Percentiles rank a stretch among this genome's conserved stretches.
These are phyloP conservation scores for Fusarium sp. DNA, from an alignment of 2,329 filamentous ascomycete genomes.

Conservation along the genomic window DNA sequence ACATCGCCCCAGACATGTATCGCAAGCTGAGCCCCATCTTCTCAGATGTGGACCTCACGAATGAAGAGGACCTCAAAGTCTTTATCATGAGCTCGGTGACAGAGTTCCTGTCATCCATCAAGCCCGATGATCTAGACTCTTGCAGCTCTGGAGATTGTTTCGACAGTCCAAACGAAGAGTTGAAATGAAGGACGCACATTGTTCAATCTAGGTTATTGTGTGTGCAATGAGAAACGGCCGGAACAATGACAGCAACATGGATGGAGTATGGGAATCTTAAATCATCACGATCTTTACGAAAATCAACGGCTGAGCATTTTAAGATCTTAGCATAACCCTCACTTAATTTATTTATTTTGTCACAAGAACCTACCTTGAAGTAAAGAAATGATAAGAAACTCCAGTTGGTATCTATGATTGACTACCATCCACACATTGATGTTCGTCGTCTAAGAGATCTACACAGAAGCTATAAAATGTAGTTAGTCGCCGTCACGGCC, in stretches of 20 bases:
- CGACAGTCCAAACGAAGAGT: background rate
- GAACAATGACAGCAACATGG: background rate
- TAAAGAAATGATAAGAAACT: background rate
- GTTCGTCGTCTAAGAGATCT: background rate
- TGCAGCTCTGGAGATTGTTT: background rate
- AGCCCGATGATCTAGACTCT: background rate
- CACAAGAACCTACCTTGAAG: accelerated
- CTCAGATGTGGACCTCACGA: accelerated
- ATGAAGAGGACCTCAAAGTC: background rate
- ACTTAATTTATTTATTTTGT: background rate
- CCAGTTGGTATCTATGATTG: accelerated
- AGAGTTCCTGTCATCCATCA: background rate
- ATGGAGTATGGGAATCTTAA: background rate
- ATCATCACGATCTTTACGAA: constrained; percentile 9
- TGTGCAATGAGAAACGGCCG: background rate
- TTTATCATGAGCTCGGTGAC: background rate
- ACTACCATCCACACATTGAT: accelerated
- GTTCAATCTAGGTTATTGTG: background rate
- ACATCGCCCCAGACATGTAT: background rate
- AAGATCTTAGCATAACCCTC: background rate
- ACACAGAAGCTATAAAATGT: no score
- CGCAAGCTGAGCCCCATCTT: background rate
- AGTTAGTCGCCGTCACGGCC: background rate
- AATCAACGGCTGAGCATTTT: background rate
- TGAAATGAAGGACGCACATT: background rate